Evolutionary conservation across 805 yeast genomes (phyloP).

Genomic region (Saccharomyces mikatae): DNA sequence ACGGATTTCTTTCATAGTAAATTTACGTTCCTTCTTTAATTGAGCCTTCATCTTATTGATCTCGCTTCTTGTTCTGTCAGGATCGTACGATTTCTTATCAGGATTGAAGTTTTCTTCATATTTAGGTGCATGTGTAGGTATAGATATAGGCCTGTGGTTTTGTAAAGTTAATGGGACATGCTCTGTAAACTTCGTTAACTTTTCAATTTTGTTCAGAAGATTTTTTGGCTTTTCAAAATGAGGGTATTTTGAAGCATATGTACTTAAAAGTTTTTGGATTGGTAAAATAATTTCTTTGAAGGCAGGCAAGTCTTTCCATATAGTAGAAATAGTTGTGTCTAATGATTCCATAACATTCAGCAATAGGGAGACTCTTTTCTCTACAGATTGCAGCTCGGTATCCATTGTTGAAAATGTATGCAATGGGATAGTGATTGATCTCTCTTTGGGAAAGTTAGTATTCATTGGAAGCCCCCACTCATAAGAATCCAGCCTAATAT

Average conservation of each 20-base stretch:
- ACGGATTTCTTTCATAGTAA: constrained; percentile 81
- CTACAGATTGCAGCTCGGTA: constrained; percentile 20
- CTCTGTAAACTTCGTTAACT: constrained; percentile 43
- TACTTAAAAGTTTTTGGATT: constrained; percentile 37
- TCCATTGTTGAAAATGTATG: constrained; percentile 23
- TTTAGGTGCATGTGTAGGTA: constrained; percentile 79
- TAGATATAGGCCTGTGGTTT: constrained; percentile 73
- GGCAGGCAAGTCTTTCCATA: constrained; percentile 60
- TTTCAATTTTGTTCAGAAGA: constrained; percentile 39
- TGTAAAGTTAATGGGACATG: constrained; percentile 74
- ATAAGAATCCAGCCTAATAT: constrained; percentile 18
- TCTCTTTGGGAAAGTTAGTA: constrained; percentile 5
- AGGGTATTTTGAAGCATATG: constrained; percentile 34
- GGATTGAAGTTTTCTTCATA: constrained; percentile 95
- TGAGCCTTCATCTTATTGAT: constrained; percentile 72
- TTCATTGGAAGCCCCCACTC: constrained; percentile 12
- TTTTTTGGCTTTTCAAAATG: constrained; percentile 27
- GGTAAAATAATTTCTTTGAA: constrained; percentile 51
- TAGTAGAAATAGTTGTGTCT: constrained; percentile 25
- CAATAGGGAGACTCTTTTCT: constrained; percentile 16
- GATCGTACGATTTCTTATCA: constrained; percentile 85
- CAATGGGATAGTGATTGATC: constrained; percentile 10
- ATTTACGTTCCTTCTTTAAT: constrained; percentile 85
- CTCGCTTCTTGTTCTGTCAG: constrained; percentile 74
- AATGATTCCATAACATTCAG: constrained; percentile 27